A percentile compares a stretch with the other conserved stretches of the same genome.
These are phyloP conservation scores for Aschersonia sp. DNA, from an alignment of 2,329 filamentous ascomycete species.

Conservation along the genomic window DNA sequence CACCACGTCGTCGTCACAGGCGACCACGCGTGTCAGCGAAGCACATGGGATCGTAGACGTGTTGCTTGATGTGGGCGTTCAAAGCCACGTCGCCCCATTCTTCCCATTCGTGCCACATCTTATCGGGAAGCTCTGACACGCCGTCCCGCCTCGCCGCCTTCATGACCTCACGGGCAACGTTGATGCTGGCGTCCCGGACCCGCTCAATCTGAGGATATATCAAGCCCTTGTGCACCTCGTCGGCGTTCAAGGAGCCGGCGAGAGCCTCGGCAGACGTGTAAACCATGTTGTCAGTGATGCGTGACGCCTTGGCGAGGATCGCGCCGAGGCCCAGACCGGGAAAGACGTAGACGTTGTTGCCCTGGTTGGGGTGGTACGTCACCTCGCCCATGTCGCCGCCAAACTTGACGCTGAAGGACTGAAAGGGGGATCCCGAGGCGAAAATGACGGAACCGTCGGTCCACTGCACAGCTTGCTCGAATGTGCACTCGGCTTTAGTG, in stretches of 20 bases:
- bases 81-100: slow-evolving; percentile 54
- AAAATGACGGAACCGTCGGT: slow-evolving; percentile 88
- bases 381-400: slow-evolving; percentile 36
- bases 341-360: slow-evolving; percentile 89
- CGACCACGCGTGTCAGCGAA: slow-evolving; percentile 21
- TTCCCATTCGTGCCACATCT: slow-evolving; percentile 59
- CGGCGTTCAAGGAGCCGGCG: slow-evolving; percentile 59
- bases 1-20: slow-evolving; percentile 10
- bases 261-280: slow-evolving; percentile 83
- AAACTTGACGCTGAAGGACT: slow-evolving; percentile 51
- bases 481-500: slow-evolving; percentile 94
- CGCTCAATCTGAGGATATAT: slow-evolving; percentile 87
- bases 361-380: slow-evolving; percentile 67
- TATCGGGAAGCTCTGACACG: slow-evolving; percentile 54
- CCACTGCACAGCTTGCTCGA: slow-evolving; percentile 81
- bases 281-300: slow-evolving; percentile 90
- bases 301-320: slow-evolving; percentile 77
- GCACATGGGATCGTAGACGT: slow-evolving; percentile 43
- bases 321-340: slow-evolving; percentile 88
- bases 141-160: slow-evolving; percentile 75
- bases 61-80: slow-evolving; percentile 43
- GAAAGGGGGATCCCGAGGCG: slow-evolving; percentile 89
- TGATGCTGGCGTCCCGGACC: slow-evolving; percentile 77
- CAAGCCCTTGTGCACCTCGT: slow-evolving; percentile 71
- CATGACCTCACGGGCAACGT: slow-evolving; percentile 85